Conservation (phyloP, 1,284 basidiomycete genomes). For the Lignosus rhinocerotis region DNA sequence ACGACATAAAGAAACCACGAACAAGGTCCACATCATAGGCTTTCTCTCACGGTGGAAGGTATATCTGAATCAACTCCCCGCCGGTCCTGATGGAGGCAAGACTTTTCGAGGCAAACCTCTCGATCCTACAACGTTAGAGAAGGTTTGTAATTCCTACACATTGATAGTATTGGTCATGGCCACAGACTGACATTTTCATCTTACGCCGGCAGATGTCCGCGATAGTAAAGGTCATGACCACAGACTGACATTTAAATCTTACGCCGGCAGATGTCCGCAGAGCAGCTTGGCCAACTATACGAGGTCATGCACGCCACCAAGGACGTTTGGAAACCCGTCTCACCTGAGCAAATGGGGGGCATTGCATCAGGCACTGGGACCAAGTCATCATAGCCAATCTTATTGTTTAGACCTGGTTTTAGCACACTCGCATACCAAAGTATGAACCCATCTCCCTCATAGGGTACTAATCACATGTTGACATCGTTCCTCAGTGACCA, state of each 20-base stretch:
- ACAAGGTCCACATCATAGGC: constrained; percentile 88
- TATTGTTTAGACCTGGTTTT: background rate
- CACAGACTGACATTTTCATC: background rate
- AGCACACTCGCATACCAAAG: background rate
- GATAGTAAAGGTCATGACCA: no score
- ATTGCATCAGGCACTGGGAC: background rate
- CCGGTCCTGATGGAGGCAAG: constrained; percentile 38
- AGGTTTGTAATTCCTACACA: constrained; percentile 45
- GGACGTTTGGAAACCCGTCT: constrained; percentile 74
- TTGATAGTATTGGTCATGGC: no score
- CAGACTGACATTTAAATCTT: background rate
- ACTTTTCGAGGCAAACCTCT: constrained; percentile 70
- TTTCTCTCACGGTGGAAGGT: constrained; percentile 93
- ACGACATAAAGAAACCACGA: constrained; percentile 74
- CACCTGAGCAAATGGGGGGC: constrained; percentile 20
- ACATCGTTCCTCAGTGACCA: background rate
- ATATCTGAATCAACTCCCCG: constrained; percentile 77
- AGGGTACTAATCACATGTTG: background rate
- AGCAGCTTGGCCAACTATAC: constrained; percentile 89
- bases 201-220: constrained; percentile 68
- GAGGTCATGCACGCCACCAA: constrained; percentile 91
- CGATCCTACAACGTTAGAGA: constrained; percentile 77
- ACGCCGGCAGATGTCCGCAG: constrained; percentile 74
- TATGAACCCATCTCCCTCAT: background rate
- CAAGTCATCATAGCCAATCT: background rate